phyloP scores from a whole-genome alignment of 1,284 basidiomycete genomes.

The Macrocystidia cucumis region DNA sequence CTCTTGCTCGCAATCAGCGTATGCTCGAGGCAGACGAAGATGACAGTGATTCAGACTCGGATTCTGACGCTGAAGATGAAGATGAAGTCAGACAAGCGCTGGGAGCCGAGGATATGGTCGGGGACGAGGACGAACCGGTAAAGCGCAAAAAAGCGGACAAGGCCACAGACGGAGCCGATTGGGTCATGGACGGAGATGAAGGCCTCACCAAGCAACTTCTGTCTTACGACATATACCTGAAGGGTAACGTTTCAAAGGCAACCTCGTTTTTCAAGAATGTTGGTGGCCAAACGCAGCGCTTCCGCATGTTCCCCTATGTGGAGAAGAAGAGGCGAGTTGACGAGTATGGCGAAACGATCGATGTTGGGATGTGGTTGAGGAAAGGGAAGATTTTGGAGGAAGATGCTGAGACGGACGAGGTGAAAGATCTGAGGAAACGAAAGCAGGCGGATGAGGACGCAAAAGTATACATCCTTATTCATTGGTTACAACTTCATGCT shows the following conservation, averaged over 20 bases:
- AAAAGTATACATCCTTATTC: conserved; percentile 39
- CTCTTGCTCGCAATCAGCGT: conserved; percentile 74
- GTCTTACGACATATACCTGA: conserved; percentile 95
- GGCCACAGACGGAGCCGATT: conserved; percentile 51
- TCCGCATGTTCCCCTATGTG: conserved; percentile 95
- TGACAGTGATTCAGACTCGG: conserved; percentile 55
- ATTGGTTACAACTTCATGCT: background rate
- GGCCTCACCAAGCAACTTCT: conserved; percentile 65
- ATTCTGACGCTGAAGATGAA: conserved; percentile 60
- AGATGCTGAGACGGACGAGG: conserved; percentile 77
- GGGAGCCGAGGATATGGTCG: conserved; percentile 42
- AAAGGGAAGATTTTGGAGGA: conserved; percentile 86
- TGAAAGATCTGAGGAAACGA: conserved; percentile 64
- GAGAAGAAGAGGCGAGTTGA: conserved; percentile 91
- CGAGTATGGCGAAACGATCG: conserved; percentile 92
- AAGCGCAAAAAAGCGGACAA: conserved; percentile 37
- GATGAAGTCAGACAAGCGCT: conserved; percentile 63
- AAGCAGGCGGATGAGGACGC: conserved; percentile 75
- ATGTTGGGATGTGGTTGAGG: conserved; percentile 89
- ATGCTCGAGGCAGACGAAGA: conserved; percentile 89
- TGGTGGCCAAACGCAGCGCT: conserved; percentile 66
- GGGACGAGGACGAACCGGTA: conserved; percentile 19
- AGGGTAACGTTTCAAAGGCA: conserved; percentile 82
- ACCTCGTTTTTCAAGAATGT: conserved; percentile 80
- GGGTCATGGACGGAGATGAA: conserved; percentile 68